phyloP scores from a whole-genome alignment of 441 rosid genomes.

The Gossypium gossypioides region DNA sequence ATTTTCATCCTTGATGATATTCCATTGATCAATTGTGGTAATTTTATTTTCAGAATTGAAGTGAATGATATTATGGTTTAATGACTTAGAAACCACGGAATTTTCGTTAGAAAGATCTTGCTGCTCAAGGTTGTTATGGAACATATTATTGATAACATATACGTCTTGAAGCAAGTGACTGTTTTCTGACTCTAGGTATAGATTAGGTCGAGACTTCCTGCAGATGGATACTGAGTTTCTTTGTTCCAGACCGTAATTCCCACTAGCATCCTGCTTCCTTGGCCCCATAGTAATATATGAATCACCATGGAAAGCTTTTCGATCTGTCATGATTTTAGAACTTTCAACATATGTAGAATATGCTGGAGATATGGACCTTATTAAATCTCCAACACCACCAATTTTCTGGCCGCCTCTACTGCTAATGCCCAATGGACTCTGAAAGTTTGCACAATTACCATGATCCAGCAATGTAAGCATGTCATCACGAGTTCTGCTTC shows the following conservation, averaged over 20 bases:
- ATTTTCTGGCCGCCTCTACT: slow-evolving; percentile 1
- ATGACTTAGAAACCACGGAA: not conserved
- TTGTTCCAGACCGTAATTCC: slow-evolving; percentile 13
- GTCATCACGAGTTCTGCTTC: slow-evolving; percentile 21
- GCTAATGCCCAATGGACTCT: slow-evolving; percentile 12
- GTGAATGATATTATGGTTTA: not conserved
- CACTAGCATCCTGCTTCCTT: slow-evolving; percentile 7
- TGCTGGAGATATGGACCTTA: slow-evolving; percentile 12
- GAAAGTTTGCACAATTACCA: slow-evolving; percentile 9
- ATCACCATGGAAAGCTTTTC: slow-evolving; percentile 10
- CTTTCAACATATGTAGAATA: not conserved
- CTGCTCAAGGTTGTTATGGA: slow-evolving; percentile 5
- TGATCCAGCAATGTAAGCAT: slow-evolving; percentile 20
- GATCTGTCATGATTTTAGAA: slow-evolving; percentile 5
- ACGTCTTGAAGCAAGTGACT: not conserved
- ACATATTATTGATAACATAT: slow-evolving; percentile 4
- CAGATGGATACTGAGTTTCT: slow-evolving; percentile 7
- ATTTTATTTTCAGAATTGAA: not conserved
- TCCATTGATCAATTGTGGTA: not conserved
- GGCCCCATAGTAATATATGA: slow-evolving; percentile 2
- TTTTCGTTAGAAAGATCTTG: slow-evolving; percentile 5
- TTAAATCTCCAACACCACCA: not conserved
- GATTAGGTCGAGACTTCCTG: slow-evolving; percentile 10
- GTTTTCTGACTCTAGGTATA: slow-evolving; percentile 2
- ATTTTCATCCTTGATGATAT: not conserved